Conservation (phyloP, 176 grass and related monocot species). For the Olyra latifolia region DNA sequence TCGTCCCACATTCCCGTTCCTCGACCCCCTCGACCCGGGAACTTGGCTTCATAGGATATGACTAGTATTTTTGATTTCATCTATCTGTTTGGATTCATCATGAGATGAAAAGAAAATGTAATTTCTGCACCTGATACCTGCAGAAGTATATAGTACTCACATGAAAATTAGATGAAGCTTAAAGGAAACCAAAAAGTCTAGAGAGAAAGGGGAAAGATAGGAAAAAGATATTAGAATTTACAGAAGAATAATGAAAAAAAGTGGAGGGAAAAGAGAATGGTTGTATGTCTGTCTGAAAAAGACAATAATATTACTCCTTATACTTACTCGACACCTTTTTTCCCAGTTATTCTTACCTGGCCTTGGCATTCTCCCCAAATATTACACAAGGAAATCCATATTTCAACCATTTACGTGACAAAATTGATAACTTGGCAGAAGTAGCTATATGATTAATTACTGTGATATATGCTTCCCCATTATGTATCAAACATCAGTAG, state of each 20-base stretch:
- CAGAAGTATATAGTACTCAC: background rate
- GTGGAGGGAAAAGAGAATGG: background rate
- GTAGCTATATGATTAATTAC: background rate
- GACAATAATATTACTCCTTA: background rate
- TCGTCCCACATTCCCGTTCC: too few species aligned
- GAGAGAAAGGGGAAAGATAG: background rate
- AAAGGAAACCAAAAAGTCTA: background rate
- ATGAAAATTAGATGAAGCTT: background rate
- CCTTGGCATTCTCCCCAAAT: background rate
- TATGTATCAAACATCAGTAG: constrained; percentile 2
- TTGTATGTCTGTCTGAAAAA: background rate
- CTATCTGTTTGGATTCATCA: background rate
- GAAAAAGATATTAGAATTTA: background rate
- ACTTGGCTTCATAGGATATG: background rate
- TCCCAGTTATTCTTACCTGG: background rate
- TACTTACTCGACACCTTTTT: background rate
- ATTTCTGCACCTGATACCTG: background rate
- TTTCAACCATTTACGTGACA: background rate
- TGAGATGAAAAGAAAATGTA: background rate
- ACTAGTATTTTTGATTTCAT: background rate
- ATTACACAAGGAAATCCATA: background rate
- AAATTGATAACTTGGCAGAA: background rate
- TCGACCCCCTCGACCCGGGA: too few species aligned
- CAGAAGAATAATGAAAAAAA: background rate
- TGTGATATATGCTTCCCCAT: background rate